Evolutionary conservation across 495 filamentous ascomycete species (phyloP).

Genomic region (Daldinia vernicosa): DNA sequence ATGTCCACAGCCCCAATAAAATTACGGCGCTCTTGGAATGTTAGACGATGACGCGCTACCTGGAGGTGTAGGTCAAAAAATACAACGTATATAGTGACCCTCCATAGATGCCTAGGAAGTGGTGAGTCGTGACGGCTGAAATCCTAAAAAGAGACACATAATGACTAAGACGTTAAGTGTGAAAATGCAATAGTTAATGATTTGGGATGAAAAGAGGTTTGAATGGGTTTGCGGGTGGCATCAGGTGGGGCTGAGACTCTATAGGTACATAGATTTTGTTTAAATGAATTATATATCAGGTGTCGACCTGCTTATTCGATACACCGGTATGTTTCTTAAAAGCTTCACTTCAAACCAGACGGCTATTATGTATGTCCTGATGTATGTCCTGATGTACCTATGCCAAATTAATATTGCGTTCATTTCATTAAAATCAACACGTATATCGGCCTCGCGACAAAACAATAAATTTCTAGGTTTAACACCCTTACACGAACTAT

Average conservation of each 20-base stretch:
- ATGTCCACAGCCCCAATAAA: not conserved
- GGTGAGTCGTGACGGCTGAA: not conserved
- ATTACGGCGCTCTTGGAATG: not conserved
- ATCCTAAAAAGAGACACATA: not conserved
- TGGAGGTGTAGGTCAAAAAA: constrained; percentile 8
- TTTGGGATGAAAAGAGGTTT: not conserved
- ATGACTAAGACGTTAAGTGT: not conserved
- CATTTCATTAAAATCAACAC: too few relatives aligned
- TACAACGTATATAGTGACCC: not conserved
- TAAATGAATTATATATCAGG: not conserved
- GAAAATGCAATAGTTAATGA: not conserved
- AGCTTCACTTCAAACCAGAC: not conserved
- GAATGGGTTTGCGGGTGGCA: not conserved
- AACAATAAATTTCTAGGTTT: not conserved
- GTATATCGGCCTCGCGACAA: not conserved
- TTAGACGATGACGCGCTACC: not conserved
- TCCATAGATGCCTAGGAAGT: not conserved
- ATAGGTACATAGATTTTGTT: not conserved
- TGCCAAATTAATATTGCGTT: too few relatives aligned
- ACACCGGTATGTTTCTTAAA: not conserved
- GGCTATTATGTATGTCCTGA: too few relatives aligned
- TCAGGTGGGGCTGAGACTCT: not conserved
- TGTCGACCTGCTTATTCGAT: too few relatives aligned
- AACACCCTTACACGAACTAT: not conserved
- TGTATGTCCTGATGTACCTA: too few relatives aligned